A percentile compares a stretch with the other conserved stretches of the same genome.
These are phyloP conservation scores for Mucor irregularis DNA, from an alignment of 371 early-diverging fungal species.

Conservation along the genomic window DNA sequence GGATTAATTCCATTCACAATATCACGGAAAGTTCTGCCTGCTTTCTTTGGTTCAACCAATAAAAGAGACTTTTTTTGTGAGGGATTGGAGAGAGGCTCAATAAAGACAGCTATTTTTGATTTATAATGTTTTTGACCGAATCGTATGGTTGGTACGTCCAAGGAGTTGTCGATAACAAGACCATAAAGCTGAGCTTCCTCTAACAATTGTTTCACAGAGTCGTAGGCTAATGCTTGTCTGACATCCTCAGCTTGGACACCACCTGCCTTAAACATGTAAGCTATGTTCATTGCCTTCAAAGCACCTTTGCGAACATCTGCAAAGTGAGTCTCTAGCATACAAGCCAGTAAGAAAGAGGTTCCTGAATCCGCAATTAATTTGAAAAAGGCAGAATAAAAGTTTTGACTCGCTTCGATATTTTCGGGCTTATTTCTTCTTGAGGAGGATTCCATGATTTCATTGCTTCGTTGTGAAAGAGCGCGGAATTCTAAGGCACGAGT, in stretches of 20 bases:
- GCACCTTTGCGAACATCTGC: slow-evolving; percentile 73
- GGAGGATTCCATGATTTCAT: slow-evolving; percentile 49
- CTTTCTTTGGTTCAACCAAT: slow-evolving; percentile 43
- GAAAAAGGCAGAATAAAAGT: slow-evolving; percentile 69
- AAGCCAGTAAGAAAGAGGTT: slow-evolving; percentile 76
- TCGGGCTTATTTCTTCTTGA: slow-evolving; percentile 46
- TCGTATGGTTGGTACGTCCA: slow-evolving; percentile 18
- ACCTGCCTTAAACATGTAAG: slow-evolving; percentile 52
- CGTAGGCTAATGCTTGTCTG: slow-evolving; percentile 32
- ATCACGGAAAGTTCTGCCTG: slow-evolving; percentile 9
- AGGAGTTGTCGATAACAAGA: slow-evolving; percentile 24
- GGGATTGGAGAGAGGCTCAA: slow-evolving; percentile 43
- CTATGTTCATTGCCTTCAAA: slow-evolving; percentile 70
- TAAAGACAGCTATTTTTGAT: slow-evolving; percentile 25
- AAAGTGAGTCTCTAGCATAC: slow-evolving; percentile 76
- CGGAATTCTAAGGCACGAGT: slow-evolving; percentile 72
- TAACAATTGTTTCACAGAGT: slow-evolving; percentile 29
- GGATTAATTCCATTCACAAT: slow-evolving; percentile 32
- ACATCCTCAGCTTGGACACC: slow-evolving; percentile 39
- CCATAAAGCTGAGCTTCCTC: slow-evolving; percentile 37
- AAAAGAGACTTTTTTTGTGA: slow-evolving; percentile 21
- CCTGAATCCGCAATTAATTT: slow-evolving; percentile 52
- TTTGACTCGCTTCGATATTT: slow-evolving; percentile 62
- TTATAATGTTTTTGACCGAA: slow-evolving; percentile 34
- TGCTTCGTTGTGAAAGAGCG: slow-evolving; percentile 57